Evolutionary conservation across 2,329 filamentous ascomycete genomes (phyloP).

Genomic region (Xylariaceae sp.): DNA sequence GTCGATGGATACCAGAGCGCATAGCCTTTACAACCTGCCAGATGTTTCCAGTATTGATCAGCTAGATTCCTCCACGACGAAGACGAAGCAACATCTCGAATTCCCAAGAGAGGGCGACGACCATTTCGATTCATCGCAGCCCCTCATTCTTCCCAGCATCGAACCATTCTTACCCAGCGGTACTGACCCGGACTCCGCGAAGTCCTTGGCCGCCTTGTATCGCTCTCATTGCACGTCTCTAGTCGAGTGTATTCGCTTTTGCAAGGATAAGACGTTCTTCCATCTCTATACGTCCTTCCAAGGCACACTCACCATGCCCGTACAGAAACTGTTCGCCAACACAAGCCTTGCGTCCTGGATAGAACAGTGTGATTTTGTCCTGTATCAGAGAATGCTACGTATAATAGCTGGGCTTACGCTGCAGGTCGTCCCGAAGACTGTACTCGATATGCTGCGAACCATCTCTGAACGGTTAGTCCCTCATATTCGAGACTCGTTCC

Average conservation of each 20-base stretch:
- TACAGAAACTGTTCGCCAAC: constrained; percentile 85
- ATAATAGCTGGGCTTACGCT: constrained; percentile 85
- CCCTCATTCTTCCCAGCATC: constrained; percentile 79
- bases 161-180: constrained; percentile 71
- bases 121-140: constrained; percentile 57
- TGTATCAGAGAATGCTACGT: constrained; percentile 95
- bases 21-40: constrained; percentile 57
- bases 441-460: constrained; percentile 79
- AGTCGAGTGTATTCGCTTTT: constrained; percentile 91
- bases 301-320: constrained; percentile 91
- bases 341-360: constrained; percentile 85
- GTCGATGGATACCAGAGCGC: constrained; percentile 32
- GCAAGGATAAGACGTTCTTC: constrained; percentile 95
- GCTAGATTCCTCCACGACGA: constrained; percentile 52
- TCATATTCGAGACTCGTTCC: constrained; percentile 81
- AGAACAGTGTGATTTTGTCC: constrained; percentile 87
- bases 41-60: constrained; percentile 53
- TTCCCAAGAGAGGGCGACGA: constrained; percentile 57
- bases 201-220: constrained; percentile 81
- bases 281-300: constrained; percentile 93
- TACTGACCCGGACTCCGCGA: constrained; percentile 81
- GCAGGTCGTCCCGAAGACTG: constrained; percentile 82
- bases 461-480: constrained; percentile 76
- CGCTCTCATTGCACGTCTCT: constrained; percentile 92
- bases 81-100: constrained; percentile 54